phyloP scores from a whole-genome alignment of 2,329 filamentous ascomycete genomes.

The Xylariaceae sp. region DNA sequence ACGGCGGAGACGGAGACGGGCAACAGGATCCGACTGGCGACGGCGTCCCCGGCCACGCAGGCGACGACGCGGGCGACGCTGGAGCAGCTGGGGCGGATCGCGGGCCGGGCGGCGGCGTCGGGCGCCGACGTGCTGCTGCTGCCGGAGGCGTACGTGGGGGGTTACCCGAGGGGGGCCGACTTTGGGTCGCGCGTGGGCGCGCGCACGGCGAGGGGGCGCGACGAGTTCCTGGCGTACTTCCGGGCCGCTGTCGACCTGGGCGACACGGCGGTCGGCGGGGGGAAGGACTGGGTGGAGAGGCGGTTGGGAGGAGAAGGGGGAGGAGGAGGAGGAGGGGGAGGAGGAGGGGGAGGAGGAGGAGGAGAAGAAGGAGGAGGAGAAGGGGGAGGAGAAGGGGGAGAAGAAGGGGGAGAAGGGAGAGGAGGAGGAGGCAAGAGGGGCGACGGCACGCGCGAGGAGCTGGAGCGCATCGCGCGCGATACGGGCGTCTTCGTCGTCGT shows the following conservation, averaged over 20 bases:
- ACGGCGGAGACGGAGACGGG: too few relatives aligned
- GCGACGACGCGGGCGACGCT: conserved; percentile 54
- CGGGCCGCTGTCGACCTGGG: conserved; percentile 73
- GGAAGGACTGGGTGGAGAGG: conserved; percentile 36
- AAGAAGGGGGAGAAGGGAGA: conserved; percentile 30
- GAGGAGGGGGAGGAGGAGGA: conserved; percentile 30
- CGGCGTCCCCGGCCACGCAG: conserved; percentile 46
- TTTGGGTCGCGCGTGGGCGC: conserved; percentile 72
- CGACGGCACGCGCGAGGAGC: conserved; percentile 70
- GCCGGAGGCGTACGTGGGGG: conserved; percentile 86
- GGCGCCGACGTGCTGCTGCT: conserved; percentile 68
- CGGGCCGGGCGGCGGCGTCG: conserved; percentile 50
- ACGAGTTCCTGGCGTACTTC: conserved; percentile 79
- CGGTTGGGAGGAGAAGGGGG: neutral
- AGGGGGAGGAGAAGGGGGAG: conserved; percentile 1
- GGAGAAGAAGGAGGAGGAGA: conserved; percentile 15
- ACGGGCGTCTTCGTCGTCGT: conserved; percentile 77
- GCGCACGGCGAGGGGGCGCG: conserved; percentile 63
- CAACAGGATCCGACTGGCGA: conserved; percentile 49
- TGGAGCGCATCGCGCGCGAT: conserved; percentile 69
- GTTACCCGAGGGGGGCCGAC: conserved; percentile 73
- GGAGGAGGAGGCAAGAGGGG: conserved; percentile 34
- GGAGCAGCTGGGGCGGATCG: conserved; percentile 53
- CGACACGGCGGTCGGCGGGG: conserved; percentile 64
- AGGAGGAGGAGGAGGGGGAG: neutral